Conservation (phyloP, 2,329 filamentous ascomycete genomes). For the Neofusicoccum ribis region DNA sequence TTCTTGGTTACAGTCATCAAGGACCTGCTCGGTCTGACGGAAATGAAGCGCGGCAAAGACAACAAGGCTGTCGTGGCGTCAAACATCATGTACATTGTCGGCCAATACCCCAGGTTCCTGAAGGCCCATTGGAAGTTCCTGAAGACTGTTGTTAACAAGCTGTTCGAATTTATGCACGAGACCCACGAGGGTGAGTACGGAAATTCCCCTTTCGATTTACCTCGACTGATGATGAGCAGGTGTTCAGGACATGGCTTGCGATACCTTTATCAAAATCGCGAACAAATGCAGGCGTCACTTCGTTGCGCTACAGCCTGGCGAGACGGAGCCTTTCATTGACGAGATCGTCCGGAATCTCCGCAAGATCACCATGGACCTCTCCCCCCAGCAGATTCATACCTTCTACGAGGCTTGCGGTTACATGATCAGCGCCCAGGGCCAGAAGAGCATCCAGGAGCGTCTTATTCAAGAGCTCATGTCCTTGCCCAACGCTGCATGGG, state of each 20-base stretch:
- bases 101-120: conserved; percentile 95
- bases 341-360: conserved; percentile 95
- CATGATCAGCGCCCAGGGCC: conserved; percentile 97
- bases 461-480: conserved; percentile 90
- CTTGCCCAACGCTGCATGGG: conserved; percentile 91
- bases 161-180: conserved; percentile 99
- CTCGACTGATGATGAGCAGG: conserved; percentile 47
- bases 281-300: conserved; percentile 98
- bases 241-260: conserved; percentile 99
- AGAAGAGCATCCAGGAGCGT: conserved; percentile 90
- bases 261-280: conserved; percentile 99
- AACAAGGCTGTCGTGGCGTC: conserved; percentile 99
- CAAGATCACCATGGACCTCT: conserved; percentile 93
- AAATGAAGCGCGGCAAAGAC: conserved; percentile 99
- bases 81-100: conserved; percentile 99
- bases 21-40: conserved; percentile 90
- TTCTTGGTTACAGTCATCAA: conserved; percentile 99
- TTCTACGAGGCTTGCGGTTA: conserved; percentile 99
- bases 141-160: conserved; percentile 98
- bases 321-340: conserved; percentile 95
- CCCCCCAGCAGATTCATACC: conserved; percentile 95
- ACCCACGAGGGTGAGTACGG: conserved; percentile 79
- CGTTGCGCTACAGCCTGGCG: conserved; percentile 90
- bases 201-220: neutral
- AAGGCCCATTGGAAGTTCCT: conserved; percentile 99